Conservation (phyloP, 1,284 basidiomycete genomes). For the Mycena sp. region DNA sequence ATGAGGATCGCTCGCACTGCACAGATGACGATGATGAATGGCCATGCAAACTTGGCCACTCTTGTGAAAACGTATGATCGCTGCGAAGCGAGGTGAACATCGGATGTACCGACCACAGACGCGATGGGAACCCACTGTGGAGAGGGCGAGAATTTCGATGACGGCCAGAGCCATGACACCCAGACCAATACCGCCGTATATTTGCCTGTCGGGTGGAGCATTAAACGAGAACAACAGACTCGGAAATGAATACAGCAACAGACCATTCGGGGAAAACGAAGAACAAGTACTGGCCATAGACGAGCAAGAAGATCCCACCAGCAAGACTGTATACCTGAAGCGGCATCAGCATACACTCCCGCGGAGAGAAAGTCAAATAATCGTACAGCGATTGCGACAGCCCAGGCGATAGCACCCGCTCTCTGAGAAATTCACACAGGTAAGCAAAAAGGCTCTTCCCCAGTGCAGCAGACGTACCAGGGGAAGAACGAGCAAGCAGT, state of each 20-base stretch:
- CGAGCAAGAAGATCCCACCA: constrained; percentile 74
- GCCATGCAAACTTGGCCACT: constrained; percentile 77
- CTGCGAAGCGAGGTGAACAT: constrained; percentile 46
- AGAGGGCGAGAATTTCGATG: constrained; percentile 71
- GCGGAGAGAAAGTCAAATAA: constrained; percentile 15
- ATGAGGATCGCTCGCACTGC: constrained; percentile 77
- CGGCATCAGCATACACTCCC: constrained; percentile 21
- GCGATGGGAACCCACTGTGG: constrained; percentile 61
- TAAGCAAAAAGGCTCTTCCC: constrained; percentile 8
- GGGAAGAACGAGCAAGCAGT: constrained; percentile 74
- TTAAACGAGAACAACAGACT: constrained; percentile 6
- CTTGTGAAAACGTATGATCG: constrained; percentile 79
- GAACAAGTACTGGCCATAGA: constrained; percentile 73
- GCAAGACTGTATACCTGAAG: constrained; percentile 71
- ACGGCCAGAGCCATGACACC: constrained; percentile 64
- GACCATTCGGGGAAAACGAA: constrained; percentile 80
- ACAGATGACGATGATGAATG: constrained; percentile 72
- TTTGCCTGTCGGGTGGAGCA: constrained; percentile 57
- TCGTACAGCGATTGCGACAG: constrained; percentile 68
- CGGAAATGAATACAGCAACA: constrained; percentile 26
- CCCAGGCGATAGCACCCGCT: constrained; percentile 81
- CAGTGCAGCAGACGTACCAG: constrained; percentile 53
- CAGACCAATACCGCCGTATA: constrained; percentile 79
- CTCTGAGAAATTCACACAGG: constrained; percentile 54
- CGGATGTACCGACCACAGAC: constrained; percentile 18